phyloP scores from a whole-genome alignment of 148 eudicot genomes.

The Spergularia bocconei region DNA sequence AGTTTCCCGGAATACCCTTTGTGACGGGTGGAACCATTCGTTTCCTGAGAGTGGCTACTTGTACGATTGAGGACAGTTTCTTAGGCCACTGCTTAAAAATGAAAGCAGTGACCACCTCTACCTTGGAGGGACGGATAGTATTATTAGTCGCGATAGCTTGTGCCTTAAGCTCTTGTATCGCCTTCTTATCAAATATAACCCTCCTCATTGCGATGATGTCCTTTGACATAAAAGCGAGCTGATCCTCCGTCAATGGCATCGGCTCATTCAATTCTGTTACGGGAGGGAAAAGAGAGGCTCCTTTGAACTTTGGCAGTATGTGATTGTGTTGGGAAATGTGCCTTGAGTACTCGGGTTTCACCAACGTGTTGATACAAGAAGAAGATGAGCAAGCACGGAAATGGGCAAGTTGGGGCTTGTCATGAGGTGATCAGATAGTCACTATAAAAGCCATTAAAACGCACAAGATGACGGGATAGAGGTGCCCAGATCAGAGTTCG shows the following conservation, averaged over 20 bases:
- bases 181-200: neutral
- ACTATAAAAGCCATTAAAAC: too few species aligned
- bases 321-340: too few species aligned
- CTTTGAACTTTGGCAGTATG: conserved; percentile 1
- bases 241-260: neutral
- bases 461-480: too few species aligned
- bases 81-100: neutral
- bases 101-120: neutral
- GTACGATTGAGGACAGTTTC: neutral
- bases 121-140: too few species aligned
- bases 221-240: neutral
- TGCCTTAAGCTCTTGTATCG: too few species aligned
- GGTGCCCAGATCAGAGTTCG: too few species aligned
- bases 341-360: too few species aligned
- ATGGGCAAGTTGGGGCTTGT: too few species aligned
- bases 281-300: conserved; percentile 9
- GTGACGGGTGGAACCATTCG: neutral
- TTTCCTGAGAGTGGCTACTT: neutral
- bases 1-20: neutral
- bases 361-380: too few species aligned
- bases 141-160: too few species aligned
- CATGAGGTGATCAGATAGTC: too few species aligned
- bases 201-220: neutral
- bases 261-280: neutral
- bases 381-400: too few species aligned